Base-by-base conservation (phyloP, 116 monocot genomes). In the Trichopus zeylanicus region DNA sequence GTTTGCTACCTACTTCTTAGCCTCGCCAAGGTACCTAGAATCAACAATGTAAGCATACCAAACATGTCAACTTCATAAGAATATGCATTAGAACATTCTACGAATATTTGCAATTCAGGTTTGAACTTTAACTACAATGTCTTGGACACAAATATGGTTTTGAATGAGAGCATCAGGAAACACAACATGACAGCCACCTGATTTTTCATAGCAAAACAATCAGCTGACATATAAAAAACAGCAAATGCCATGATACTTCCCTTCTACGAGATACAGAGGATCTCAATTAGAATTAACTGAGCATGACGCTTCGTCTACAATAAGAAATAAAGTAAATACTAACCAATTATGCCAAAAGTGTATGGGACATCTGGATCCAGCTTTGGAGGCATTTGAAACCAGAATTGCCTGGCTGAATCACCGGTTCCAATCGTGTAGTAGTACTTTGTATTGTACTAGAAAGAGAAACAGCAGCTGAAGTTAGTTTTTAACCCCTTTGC, bases 311-410 rank as follows among this genome's bases (percentile, higher is more conserved):
- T 0, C 0, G 4, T 59, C 1, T 25, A 20, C 47, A n/a, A 46
- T 18, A 23, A 27, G 15, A 29, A 61, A 65, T 60, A 10, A 29
- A 21, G 46, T 27, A 32, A 28, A 25, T 24, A 67, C 67, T 61
- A 56, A 97, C 97, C 97, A 79, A 97, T 97, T 20, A 97, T 85
- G 56, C 97, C 97, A 59, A 97, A 97, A 46, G 60, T 75, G 64
- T 97, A 97, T 4, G 91, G 54, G 48, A 76, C 63, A 82, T 97
- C 87, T 60, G 85, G 80, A 74, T 74, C 77, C 62, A 87, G 59
- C 31, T 71, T 62, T 64, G 97, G 97, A 68, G 97, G 84, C 25
- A 84, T 97, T 56, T 71, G 61, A 64, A 97, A 97, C 79, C 78
- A 91, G 55, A 97, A 97, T 65, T 91, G 77, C 32, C 97, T 81